A percentile compares a stretch with the other conserved stretches of the same genome.
These are phyloP conservation scores for Tolypocladium paradoxum DNA, from an alignment of 2,329 filamentous ascomycete species.

Conservation along the genomic window DNA sequence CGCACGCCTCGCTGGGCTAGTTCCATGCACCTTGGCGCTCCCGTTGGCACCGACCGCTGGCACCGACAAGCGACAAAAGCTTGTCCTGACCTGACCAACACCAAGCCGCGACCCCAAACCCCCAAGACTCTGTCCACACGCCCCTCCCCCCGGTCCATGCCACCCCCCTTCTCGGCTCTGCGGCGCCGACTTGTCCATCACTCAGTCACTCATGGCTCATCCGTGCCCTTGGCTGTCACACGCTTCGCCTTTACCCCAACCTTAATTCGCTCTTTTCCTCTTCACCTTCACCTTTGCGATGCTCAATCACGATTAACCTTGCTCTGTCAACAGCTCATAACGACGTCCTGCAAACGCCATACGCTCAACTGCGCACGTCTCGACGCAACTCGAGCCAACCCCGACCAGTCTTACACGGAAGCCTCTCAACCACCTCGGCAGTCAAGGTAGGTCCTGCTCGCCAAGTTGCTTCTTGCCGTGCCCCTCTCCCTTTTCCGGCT, in stretches of 20 bases:
- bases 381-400: background rate
- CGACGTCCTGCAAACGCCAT: background rate
- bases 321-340: background rate
- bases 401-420: background rate
- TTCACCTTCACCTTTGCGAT: background rate
- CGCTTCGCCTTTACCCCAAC: constrained; percentile 7
- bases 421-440: background rate
- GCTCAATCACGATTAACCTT: background rate
- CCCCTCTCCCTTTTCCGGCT: background rate
- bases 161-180: constrained; percentile 20
- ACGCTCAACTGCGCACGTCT: background rate
- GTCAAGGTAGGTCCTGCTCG: background rate
- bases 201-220: constrained; percentile 11
- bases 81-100: constrained; percentile 21
- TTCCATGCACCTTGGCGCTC: too few relatives aligned
- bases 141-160: constrained; percentile 3
- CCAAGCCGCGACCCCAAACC: background rate
- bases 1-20: too few relatives aligned
- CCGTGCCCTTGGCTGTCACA: constrained; percentile 13
- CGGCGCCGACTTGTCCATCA: constrained; percentile 24
- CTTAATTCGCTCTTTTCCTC: constrained; percentile 8
- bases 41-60: too few relatives aligned
- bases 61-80: constrained; percentile 9
- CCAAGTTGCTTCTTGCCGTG: background rate
- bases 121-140: background rate